Evolutionary conservation across 2,329 filamentous ascomycete species (phyloP).

Genomic region (Hypoxylon sp.): DNA sequence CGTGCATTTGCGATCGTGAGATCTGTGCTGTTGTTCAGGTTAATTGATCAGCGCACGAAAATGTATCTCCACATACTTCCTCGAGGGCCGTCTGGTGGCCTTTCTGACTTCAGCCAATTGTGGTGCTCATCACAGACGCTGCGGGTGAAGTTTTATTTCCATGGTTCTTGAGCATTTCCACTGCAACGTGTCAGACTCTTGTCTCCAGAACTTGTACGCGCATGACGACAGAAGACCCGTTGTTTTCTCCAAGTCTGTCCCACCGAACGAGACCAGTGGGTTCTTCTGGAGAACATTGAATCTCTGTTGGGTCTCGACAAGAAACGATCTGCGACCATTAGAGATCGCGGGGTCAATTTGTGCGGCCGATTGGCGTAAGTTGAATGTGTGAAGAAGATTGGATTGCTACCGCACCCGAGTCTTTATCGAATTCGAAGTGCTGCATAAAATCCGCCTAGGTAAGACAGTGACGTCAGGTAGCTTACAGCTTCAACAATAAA

Average conservation of each 20-base stretch:
- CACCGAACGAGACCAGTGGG: slow-evolving; percentile 12
- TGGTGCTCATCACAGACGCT: slow-evolving; percentile 25
- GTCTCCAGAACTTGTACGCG: slow-evolving; percentile 26
- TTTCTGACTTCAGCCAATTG: slow-evolving; percentile 26
- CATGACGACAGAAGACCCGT: slow-evolving; percentile 41
- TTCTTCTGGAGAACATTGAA: slow-evolving; percentile 8
- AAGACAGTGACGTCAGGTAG: slow-evolving; percentile 40
- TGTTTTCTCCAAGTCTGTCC: slow-evolving; percentile 35
- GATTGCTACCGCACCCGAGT: slow-evolving; percentile 14
- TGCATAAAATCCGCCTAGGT: slow-evolving; percentile 30
- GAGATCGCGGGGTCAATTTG: slow-evolving; percentile 40
- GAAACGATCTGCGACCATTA: slow-evolving; percentile 30
- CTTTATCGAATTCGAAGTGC: slow-evolving; percentile 7
- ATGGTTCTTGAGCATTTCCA: slow-evolving; percentile 19
- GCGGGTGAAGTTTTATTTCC: slow-evolving; percentile 23
- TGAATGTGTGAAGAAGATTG: neutral
- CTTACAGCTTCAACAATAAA: slow-evolving; percentile 5
- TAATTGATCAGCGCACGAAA: slow-evolving; percentile 1
- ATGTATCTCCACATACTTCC: neutral
- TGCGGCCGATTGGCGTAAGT: slow-evolving; percentile 19
- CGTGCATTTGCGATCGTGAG: slow-evolving; percentile 3
- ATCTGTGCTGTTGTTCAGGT: neutral
- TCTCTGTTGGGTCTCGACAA: slow-evolving; percentile 27
- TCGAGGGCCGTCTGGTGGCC: neutral
- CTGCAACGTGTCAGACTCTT: slow-evolving; percentile 40